Conservation (phyloP, 192 early-diverging fungal species). For the Coemansia sp. region DNA sequence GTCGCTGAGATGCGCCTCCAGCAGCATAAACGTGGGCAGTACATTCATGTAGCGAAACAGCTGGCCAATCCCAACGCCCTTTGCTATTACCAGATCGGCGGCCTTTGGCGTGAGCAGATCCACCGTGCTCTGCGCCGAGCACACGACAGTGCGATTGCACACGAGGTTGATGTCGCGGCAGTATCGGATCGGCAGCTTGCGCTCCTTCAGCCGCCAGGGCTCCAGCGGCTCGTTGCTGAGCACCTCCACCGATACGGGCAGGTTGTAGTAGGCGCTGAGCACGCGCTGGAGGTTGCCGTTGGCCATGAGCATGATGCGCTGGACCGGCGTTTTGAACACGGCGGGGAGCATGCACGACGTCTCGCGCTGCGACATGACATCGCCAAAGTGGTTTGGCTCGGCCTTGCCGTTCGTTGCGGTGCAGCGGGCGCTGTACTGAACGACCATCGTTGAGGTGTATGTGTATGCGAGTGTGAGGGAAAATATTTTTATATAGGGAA, state of each 20-base stretch:
- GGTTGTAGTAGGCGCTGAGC: constrained; percentile 59
- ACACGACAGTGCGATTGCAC: constrained; percentile 49
- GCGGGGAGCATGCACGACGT: constrained; percentile 55
- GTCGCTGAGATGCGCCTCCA: constrained; percentile 53
- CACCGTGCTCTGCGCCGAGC: constrained; percentile 47
- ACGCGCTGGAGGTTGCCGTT: constrained; percentile 59
- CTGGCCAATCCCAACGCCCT: constrained; percentile 59
- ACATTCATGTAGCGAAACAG: constrained; percentile 57
- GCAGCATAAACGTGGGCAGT: constrained; percentile 46
- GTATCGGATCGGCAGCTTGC: constrained; percentile 43
- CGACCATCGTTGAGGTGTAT: constrained; percentile 25
- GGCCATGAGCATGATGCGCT: constrained; percentile 58
- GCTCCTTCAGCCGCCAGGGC: constrained; percentile 1
- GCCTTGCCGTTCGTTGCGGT: constrained; percentile 22
- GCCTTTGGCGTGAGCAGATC: constrained; percentile 46
- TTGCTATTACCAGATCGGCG: constrained; percentile 42
- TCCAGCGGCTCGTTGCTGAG: constrained; percentile 41
- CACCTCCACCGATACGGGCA: constrained; percentile 51
- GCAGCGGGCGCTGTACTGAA: constrained; percentile 39
- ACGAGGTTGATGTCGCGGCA: constrained; percentile 51
- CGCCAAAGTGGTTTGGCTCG: constrained; percentile 57
- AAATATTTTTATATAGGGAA: neutral
- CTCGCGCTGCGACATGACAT: constrained; percentile 56
- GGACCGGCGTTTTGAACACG: constrained; percentile 46
- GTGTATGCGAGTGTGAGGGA: neutral